Evolutionary conservation across 208 protist species (phyloP).

Genomic region (Trypanosoma scelopori): DNA sequence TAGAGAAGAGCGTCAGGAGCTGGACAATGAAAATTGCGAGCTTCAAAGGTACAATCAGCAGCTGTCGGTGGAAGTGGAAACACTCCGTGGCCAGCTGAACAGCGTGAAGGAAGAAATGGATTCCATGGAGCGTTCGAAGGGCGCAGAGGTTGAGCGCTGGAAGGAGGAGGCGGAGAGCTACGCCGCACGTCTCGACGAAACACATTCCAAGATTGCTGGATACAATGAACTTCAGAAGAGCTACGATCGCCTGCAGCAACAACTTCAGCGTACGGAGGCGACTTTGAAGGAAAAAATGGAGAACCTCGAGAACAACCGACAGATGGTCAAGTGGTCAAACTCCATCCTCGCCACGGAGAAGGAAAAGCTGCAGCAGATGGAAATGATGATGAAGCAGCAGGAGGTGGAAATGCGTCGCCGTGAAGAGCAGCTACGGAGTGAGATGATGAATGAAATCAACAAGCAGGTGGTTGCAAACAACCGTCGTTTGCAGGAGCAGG

Average conservation of each 20-base stretch:
- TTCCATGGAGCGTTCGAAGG: conserved; percentile 62
- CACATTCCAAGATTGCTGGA: conserved; percentile 60
- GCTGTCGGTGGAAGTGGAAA: conserved; percentile 82
- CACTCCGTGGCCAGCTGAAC: conserved; percentile 57
- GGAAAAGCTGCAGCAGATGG: conserved; percentile 79
- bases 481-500: conserved; percentile 78
- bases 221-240: conserved; percentile 79
- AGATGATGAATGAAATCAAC: conserved; percentile 81
- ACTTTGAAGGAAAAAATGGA: conserved; percentile 72
- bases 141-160: conserved; percentile 76
- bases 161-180: conserved; percentile 58
- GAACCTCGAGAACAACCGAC: conserved; percentile 79
- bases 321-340: conserved; percentile 89
- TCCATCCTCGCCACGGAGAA: conserved; percentile 84
- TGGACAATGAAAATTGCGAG: conserved; percentile 62
- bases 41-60: conserved; percentile 81
- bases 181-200: conserved; percentile 61
- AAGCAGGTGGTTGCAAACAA: conserved; percentile 79
- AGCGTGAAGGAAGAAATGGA: conserved; percentile 56
- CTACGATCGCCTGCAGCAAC: conserved; percentile 81
- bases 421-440: conserved; percentile 67
- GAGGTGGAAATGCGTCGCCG: conserved; percentile 78
- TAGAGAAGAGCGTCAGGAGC: conserved; percentile 69
- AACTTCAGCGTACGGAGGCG: conserved; percentile 70
- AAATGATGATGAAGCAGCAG: conserved; percentile 63